These are phyloP conservation scores for Sordariomycetes sp. DNA, from an alignment of 2,329 filamentous ascomycete genomes.

Conservation along the genomic window DNA sequence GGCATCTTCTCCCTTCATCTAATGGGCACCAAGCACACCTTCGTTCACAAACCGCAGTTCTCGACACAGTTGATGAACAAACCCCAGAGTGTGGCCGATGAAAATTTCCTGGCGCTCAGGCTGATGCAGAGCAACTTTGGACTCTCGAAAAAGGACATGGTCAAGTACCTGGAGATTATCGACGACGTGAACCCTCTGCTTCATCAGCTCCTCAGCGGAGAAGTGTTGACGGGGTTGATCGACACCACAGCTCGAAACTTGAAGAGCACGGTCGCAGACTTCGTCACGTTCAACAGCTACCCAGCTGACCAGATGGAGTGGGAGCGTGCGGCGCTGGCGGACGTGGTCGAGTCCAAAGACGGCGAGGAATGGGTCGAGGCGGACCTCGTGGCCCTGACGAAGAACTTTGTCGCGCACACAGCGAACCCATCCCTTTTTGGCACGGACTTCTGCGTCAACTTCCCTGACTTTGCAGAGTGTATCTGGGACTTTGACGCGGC, in stretches of 20 bases:
- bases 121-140: slow-evolving; percentile 18
- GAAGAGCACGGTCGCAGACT: slow-evolving; percentile 19
- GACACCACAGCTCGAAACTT: slow-evolving; percentile 11
- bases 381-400: slow-evolving; percentile 21
- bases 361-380: slow-evolving; percentile 14
- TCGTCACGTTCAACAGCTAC: slow-evolving; percentile 27
- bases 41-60: slow-evolving; percentile 22
- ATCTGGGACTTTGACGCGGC: slow-evolving; percentile 27
- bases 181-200: slow-evolving; percentile 17
- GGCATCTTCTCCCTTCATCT: slow-evolving; percentile 25
- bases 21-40: slow-evolving; percentile 20
- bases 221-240: slow-evolving; percentile 13
- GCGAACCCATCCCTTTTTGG: slow-evolving; percentile 25
- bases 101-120: slow-evolving; percentile 12
- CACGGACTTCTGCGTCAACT: slow-evolving; percentile 30
- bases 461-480: slow-evolving; percentile 24
- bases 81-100: slow-evolving; percentile 15
- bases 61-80: slow-evolving; percentile 16
- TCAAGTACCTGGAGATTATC: slow-evolving; percentile 8
- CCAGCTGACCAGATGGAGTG: slow-evolving; percentile 27
- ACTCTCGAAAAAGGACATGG: neutral
- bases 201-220: slow-evolving; percentile 14
- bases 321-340: slow-evolving; percentile 23
- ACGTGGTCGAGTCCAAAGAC: slow-evolving; percentile 14
- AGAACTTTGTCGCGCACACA: slow-evolving; percentile 24